phyloP scores from a whole-genome alignment of 805 yeast genomes.

The Ogataea pilisensis region DNA sequence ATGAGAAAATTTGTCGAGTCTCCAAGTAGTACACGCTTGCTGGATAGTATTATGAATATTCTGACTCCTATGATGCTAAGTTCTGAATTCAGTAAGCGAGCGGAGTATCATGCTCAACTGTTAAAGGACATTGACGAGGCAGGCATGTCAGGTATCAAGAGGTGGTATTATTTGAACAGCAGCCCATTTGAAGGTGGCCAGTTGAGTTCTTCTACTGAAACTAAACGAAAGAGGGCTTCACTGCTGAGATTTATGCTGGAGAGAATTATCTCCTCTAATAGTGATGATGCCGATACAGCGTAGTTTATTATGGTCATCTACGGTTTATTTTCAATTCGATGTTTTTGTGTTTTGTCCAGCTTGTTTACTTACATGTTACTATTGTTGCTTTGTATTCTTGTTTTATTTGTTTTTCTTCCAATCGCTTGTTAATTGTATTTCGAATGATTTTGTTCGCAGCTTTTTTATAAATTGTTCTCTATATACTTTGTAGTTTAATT shows the following conservation, averaged over 20 bases:
- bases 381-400: too few species aligned
- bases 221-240: slow-evolving; percentile 5
- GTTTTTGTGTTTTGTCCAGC: background rate
- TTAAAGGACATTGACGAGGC: slow-evolving; percentile 18
- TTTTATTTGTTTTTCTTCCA: too few species aligned
- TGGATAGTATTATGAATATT: slow-evolving; percentile 23
- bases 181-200: slow-evolving; percentile 13
- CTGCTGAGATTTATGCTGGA: slow-evolving; percentile 13
- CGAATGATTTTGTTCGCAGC: too few species aligned
- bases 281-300: slow-evolving; percentile 14
- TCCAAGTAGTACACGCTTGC: slow-evolving; percentile 20
- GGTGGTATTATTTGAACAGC: slow-evolving; percentile 11
- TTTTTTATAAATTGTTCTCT: too few species aligned
- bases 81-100: slow-evolving; percentile 28
- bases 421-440: too few species aligned
- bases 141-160: slow-evolving; percentile 20
- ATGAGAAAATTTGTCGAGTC: slow-evolving; percentile 22
- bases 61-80: slow-evolving; percentile 25
- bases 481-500: too few species aligned
- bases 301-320: background rate
- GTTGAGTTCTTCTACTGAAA: slow-evolving; percentile 3
- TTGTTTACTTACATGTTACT: too few species aligned
- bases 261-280: slow-evolving; percentile 16
- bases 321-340: background rate
- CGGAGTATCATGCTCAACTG: slow-evolving; percentile 18